Evolutionary conservation across 2,329 filamentous ascomycete genomes (phyloP).

Genomic region (Aspergillus neoniger): DNA sequence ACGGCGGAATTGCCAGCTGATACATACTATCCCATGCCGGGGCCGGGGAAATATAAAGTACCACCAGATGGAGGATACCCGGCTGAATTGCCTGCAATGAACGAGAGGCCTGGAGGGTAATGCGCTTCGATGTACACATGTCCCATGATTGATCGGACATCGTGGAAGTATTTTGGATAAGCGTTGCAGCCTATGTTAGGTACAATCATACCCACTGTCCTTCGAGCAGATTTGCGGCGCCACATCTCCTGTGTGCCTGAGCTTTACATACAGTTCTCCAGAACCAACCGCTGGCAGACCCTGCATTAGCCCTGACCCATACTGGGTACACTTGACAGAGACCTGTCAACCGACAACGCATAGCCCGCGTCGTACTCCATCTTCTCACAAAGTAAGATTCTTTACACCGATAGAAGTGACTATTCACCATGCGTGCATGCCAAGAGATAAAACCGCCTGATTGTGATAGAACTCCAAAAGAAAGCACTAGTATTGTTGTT

Average conservation of each 20-base stretch:
- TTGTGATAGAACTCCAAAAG: too few species aligned
- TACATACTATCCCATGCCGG: not conserved
- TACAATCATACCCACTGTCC: not conserved
- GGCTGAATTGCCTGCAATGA: not conserved
- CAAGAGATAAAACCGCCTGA: too few species aligned
- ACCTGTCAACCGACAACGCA: not conserved
- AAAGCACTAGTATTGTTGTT: too few species aligned
- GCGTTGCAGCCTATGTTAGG: too few species aligned
- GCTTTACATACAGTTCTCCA: not conserved
- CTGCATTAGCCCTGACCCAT: rapidly evolving
- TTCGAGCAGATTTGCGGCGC: not conserved
- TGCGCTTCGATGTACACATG: not conserved
- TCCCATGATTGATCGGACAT: too few species aligned
- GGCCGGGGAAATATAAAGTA: not conserved
- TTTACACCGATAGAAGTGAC: too few species aligned
- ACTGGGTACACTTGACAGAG: not conserved
- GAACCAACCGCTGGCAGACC: not conserved
- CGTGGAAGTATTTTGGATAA: too few species aligned
- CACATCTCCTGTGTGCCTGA: not conserved
- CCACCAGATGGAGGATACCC: not conserved
- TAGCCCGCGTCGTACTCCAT: not conserved
- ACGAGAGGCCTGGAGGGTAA: not conserved
- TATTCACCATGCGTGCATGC: too few species aligned
- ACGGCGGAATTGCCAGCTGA: constrained; percentile 6
- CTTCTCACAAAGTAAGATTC: not conserved